A percentile compares a stretch with the other conserved stretches of the same genome.
Conservation (phyloP, 306 rosid species). For the Heteromeles arbutifolia region DNA sequence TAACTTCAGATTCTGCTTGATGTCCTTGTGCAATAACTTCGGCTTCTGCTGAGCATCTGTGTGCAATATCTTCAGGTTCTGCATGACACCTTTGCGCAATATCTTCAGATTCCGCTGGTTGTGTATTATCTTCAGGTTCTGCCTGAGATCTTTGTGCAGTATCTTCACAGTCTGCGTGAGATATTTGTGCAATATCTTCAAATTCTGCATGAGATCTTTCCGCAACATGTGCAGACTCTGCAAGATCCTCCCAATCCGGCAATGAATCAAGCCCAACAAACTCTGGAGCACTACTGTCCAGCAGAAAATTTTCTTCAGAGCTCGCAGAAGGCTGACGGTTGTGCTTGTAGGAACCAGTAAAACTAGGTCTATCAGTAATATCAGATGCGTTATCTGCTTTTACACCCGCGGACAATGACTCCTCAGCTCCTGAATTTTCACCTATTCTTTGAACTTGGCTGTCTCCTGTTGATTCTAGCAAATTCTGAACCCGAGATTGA, state of each 20-base stretch:
- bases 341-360: slow-evolving; percentile 23
- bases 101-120: slow-evolving; percentile 20
- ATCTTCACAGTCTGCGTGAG: neutral
- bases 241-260: slow-evolving; percentile 53
- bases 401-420: slow-evolving; percentile 18
- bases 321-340: slow-evolving; percentile 23
- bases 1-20: neutral
- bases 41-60: neutral
- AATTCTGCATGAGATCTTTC: slow-evolving; percentile 20
- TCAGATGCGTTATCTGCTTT: slow-evolving; percentile 8
- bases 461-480: slow-evolving; percentile 39
- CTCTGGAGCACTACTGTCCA: slow-evolving; percentile 39
- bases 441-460: slow-evolving; percentile 21
- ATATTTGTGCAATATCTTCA: slow-evolving; percentile 25
- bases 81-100: slow-evolving; percentile 9
- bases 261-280: slow-evolving; percentile 44
- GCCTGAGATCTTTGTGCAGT: neutral
- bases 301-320: slow-evolving; percentile 43
- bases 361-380: slow-evolving; percentile 16
- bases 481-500: slow-evolving; percentile 52
- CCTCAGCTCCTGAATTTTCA: slow-evolving; percentile 22
- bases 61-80: neutral
- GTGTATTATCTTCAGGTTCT: neutral
- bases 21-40: neutral
- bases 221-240: neutral